These are phyloP conservation scores for Pleurotus pulmonarius DNA, from an alignment of 768 basidiomycete genomes.

Conservation along the genomic window DNA sequence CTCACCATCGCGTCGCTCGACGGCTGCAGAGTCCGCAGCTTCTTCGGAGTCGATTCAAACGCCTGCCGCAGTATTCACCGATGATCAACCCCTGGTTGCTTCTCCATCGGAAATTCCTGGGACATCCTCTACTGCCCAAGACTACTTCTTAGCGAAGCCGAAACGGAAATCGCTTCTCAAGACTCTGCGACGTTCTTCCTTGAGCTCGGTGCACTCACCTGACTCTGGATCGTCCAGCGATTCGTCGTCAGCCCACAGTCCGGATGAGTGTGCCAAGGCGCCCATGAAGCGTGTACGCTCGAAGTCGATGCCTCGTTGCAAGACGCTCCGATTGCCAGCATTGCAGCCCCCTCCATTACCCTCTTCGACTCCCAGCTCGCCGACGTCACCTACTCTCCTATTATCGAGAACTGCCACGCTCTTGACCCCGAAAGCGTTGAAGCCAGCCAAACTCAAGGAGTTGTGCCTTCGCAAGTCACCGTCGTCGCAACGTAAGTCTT, in stretches of 20 bases:
- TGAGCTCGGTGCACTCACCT: neutral
- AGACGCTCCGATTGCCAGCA: neutral
- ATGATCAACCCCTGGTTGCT: neutral
- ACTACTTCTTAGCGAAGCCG: neutral
- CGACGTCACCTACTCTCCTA: neutral
- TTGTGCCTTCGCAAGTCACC: neutral
- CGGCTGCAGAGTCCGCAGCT: neutral
- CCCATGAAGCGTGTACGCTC: neutral
- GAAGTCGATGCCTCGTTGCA: slow-evolving; percentile 1
- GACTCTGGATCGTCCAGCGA: neutral
- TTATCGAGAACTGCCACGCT: neutral
- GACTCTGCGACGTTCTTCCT: neutral
- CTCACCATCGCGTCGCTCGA: neutral
- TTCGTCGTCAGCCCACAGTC: neutral
- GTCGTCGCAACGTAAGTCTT: neutral
- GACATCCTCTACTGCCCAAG: neutral
- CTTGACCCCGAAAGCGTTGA: neutral
- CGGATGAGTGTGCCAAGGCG: neutral
- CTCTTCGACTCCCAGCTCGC: neutral
- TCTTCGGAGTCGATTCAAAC: neutral
- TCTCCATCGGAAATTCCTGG: neutral
- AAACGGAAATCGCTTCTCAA: neutral
- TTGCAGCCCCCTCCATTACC: neutral
- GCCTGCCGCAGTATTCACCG: neutral
- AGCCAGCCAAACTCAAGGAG: neutral